These are phyloP conservation scores for Euclidium syriacum DNA, from an alignment of 345 rosid species.

Conservation along the genomic window DNA sequence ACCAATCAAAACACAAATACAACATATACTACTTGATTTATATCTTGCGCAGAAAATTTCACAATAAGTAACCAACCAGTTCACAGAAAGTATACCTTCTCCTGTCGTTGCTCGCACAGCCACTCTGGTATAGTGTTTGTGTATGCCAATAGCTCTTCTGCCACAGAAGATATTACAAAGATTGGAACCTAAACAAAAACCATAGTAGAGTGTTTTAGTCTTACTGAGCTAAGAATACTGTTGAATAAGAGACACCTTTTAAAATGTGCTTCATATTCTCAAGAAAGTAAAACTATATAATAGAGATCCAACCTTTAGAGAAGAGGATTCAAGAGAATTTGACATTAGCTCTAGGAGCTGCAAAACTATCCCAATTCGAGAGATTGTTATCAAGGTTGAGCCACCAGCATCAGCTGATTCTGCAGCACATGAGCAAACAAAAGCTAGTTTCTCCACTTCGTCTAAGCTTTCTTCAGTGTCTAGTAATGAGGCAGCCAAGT, in stretches of 20 bases:
- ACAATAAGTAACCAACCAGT: slow-evolving; percentile 8
- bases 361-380: slow-evolving; percentile 49
- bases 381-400: slow-evolving; percentile 62
- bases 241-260: background rate
- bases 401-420: slow-evolving; percentile 71
- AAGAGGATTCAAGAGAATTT: slow-evolving; percentile 44
- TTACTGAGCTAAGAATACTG: background rate
- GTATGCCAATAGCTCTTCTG: slow-evolving; percentile 71
- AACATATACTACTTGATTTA: background rate
- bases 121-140: slow-evolving; percentile 76
- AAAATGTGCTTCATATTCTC: background rate
- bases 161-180: slow-evolving; percentile 65
- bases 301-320: slow-evolving; percentile 34
- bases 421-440: slow-evolving; percentile 53
- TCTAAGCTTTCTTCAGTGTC: slow-evolving; percentile 41
- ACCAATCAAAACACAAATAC: slow-evolving; percentile 25
- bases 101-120: slow-evolving; percentile 72
- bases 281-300: background rate
- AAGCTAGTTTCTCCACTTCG: slow-evolving; percentile 67
- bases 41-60: background rate
- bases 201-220: slow-evolving; percentile 1
- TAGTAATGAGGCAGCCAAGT: slow-evolving; percentile 35
- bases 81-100: slow-evolving; percentile 46
- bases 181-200: slow-evolving; percentile 61
- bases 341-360: slow-evolving; percentile 66